Percentiles rank a stretch among this genome's conserved stretches.
These are phyloP conservation scores for Pistacia atlantica DNA, from an alignment of 345 rosid species.

Conservation along the genomic window DNA sequence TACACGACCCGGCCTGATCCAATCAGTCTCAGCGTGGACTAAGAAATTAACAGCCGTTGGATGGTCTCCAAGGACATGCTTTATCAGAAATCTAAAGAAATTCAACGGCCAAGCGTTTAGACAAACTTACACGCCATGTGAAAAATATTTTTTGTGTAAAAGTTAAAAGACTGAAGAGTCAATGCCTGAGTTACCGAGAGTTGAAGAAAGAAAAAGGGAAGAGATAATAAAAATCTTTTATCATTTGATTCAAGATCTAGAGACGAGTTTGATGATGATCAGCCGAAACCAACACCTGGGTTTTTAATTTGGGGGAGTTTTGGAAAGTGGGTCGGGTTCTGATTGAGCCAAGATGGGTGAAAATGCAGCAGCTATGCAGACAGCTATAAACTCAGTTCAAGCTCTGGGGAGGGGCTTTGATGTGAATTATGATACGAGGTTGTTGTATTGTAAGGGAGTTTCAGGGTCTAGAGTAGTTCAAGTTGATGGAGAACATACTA, in stretches of 20 bases:
- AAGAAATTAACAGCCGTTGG: not conserved
- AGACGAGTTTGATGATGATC: not conserved
- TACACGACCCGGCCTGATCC: not conserved
- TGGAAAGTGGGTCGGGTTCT: conserved; percentile 6
- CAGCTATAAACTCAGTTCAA: conserved; percentile 62
- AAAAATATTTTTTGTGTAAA: not conserved
- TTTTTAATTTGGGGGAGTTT: conserved; percentile 10
- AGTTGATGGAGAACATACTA: conserved; percentile 54
- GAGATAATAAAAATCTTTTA: not conserved
- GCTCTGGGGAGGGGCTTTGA: conserved; percentile 78
- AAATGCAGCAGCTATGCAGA: conserved; percentile 51
- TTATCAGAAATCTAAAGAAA: not conserved
- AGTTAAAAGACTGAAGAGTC: conserved; percentile 16
- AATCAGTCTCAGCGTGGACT: not conserved
- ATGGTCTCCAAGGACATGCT: not conserved
- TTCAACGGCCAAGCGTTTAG: conserved; percentile 6
- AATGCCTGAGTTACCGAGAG: conserved; percentile 13
- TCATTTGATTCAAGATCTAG: conserved; percentile 18
- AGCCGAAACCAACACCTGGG: not conserved
- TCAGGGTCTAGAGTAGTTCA: conserved; percentile 55
- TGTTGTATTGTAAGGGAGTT: conserved; percentile 72
- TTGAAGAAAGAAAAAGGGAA: not conserved
- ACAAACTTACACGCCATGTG: conserved; percentile 11
- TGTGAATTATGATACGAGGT: conserved; percentile 70
- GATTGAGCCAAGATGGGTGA: conserved; percentile 34